Conservation (phyloP, 495 filamentous ascomycete genomes). For the Glutinoglossum americanum region DNA sequence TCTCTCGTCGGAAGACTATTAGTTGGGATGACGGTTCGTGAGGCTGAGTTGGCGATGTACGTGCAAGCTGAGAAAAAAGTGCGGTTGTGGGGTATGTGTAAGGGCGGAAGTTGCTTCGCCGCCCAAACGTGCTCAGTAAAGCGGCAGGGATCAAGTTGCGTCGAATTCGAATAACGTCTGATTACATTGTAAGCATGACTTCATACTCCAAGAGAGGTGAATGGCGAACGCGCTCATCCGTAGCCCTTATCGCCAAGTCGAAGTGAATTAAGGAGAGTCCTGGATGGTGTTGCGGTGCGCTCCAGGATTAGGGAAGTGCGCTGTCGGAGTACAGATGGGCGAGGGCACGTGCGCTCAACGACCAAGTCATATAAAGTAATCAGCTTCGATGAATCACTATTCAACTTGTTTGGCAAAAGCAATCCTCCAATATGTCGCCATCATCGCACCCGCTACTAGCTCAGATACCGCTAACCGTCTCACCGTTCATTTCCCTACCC, state of each 20-base stretch:
- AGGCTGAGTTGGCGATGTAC: not conserved
- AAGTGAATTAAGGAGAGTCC: not conserved
- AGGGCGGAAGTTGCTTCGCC: not conserved
- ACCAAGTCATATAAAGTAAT: not conserved
- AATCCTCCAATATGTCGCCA: not conserved
- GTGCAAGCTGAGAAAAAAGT: not conserved
- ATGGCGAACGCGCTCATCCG: not conserved
- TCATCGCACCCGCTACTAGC: constrained; percentile 64
- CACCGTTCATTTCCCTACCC: constrained; percentile 82
- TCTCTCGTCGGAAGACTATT: not conserved
- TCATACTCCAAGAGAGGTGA: not conserved
- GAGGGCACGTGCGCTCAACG: not conserved
- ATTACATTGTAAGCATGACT: not conserved
- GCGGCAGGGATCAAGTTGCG: not conserved
- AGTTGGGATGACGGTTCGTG: not conserved
- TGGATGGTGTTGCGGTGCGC: not conserved
- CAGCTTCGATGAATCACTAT: not conserved
- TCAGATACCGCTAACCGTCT: constrained; percentile 81
- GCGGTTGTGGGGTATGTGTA: not conserved
- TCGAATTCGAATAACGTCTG: not conserved
- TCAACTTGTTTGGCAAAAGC: not conserved
- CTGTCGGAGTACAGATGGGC: not conserved
- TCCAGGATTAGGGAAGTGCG: not conserved
- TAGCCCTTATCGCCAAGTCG: not conserved
- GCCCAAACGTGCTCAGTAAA: not conserved